Base-by-base conservation (phyloP, 2,329 filamentous ascomycete genomes). In the Monilinia vaccinii-corymbosi region DNA sequence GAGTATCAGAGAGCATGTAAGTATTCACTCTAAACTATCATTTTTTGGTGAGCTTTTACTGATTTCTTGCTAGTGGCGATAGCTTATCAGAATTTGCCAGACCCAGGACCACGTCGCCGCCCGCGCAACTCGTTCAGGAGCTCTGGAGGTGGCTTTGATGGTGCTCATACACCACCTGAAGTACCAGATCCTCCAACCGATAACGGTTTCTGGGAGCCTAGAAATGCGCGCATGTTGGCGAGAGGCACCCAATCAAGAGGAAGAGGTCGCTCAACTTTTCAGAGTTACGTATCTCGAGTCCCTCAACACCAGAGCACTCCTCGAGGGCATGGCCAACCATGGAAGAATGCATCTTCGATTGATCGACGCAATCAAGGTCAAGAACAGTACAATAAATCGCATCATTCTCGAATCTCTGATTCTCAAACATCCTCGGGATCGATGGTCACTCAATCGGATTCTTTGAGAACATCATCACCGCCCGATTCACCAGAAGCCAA, bases 291-390 rank as follows among this genome's bases (percentile, higher is more conserved):
- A 23, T 13, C 38, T 55, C 40, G 14, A 55, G 28, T 55, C 23
- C 51, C 51, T 23, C 51, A 55, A 44, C 51, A 55, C n/a, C 51
- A 32, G 13, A 44, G 51, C 51, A 55, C 51, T 18, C 13, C 51
- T 55, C 51, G 28, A 32, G 42, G 42, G 14, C 16, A 32, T 7
- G 31, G 16, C 13, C 38, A 55, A 42, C 25, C 38, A 44, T 55
- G 51, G 51, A 23, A 11, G 51, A 13, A 55, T 8, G 51, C 51
- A 44, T 55, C 51, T 4, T 32, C 40, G 31, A 44, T 55, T 32
- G 38, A 55, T 55, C 38, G 34, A 13, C 28, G 31, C 21, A n/a
- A 28, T 4, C 38, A 32, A 44, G 3, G 13, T 21, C 38, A 31
- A 42, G 25, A 18, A 44, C 18, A 23, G 3, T 31, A 42, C 31